Evolutionary conservation across 2,329 filamentous ascomycete species (phyloP), one percentile per base, ranked within the genome.

Genomic region (Westerdykella ornata): DNA sequence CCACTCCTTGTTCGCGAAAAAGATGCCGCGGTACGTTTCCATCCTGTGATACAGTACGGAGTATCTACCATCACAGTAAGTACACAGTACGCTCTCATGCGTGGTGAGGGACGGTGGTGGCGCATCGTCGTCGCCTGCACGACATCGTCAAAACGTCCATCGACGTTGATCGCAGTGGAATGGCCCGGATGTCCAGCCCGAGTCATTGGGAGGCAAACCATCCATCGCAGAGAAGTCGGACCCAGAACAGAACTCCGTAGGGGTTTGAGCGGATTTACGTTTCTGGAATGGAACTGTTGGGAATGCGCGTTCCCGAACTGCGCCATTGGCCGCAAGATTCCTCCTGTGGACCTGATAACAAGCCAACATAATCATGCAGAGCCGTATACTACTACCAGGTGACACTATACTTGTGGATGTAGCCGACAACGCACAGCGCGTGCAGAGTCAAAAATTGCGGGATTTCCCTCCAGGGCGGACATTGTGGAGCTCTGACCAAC

Each of bases 1-100:
- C 53, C 52, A 48, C 8, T 36, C 46, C 33, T 36, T 38, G 20
- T 43, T 38, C 31, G 41, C 34, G 41, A 37, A 38, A 41, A 47
- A 31, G 34, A 29, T 35, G 20, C 12, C 33, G 37, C 37, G n/a
- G 20, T 26, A 34, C 30, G 14, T 33, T 33, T 14, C 12, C n/a
- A n/a, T n/a, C n/a, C n/a, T n/a, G n/a, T n/a, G n/a, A n/a, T n/a
- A n/a, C n/a, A n/a, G n/a, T n/a, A n/a, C n/a, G n/a, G n/a, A n/a
- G n/a, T n/a, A n/a, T n/a, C n/a, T 26, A 5, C 9, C 22, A 26
- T 26, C 22, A 26, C 22, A 26, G 22, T 11, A 26, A 11, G 22
- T 7, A 4, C 22, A 26, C 4, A 11, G 12, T 26, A 11, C 22
- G 22, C 8, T 26, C 8, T 9, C 12, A 11, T 26, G 22, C 22